phyloP scores from a whole-genome alignment of 495 filamentous ascomycete species.

The Xylaria sp. region DNA sequence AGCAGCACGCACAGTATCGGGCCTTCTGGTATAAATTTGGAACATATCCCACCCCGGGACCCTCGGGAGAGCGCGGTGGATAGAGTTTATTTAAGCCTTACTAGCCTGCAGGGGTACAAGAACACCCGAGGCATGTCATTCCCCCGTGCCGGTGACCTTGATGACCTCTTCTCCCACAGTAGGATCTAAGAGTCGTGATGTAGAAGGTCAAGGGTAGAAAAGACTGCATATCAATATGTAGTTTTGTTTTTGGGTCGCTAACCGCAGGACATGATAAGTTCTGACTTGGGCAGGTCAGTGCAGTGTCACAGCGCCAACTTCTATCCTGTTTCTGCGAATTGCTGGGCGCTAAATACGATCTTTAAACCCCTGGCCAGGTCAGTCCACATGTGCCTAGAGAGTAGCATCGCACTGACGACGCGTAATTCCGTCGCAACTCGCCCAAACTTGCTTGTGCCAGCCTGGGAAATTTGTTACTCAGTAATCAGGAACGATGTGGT shows the following conservation, averaged over 20 bases:
- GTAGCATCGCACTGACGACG: background rate
- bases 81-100: constrained; percentile 9
- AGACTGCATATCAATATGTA: background rate
- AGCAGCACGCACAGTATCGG: constrained; percentile 16
- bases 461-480: background rate
- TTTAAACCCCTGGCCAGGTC: background rate
- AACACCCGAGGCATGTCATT: constrained; percentile 13
- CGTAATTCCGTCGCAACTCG: background rate
- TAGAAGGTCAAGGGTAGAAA: background rate
- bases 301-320: background rate
- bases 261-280: background rate
- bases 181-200: background rate
- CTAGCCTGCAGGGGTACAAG: background rate
- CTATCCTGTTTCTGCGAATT: background rate
- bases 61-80: constrained; percentile 2
- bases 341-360: background rate
- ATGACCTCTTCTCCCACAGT: background rate
- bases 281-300: background rate
- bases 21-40: constrained; percentile 24
- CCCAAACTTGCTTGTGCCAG: background rate
- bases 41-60: background rate
- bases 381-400: background rate
- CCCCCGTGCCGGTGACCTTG: background rate
- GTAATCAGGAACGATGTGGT: constrained; percentile 3
- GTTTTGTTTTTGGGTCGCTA: background rate